Evolutionary conservation across 2,329 filamentous ascomycete genomes (phyloP).

Genomic region (Blastomyces gilchristii): DNA sequence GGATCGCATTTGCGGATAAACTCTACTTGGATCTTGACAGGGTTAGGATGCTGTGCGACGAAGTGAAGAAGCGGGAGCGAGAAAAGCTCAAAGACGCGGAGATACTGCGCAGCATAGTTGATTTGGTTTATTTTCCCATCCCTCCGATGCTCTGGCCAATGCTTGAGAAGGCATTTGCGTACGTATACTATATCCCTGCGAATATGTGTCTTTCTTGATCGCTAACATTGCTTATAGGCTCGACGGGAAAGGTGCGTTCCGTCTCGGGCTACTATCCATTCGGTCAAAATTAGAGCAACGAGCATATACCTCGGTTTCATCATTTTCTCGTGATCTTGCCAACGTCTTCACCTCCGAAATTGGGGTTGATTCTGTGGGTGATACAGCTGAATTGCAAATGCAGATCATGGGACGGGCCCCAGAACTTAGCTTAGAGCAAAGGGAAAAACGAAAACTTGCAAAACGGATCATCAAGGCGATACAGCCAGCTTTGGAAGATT

Average conservation of each 20-base stretch:
- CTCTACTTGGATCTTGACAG: slow-evolving; percentile 58
- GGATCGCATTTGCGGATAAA: slow-evolving; percentile 77
- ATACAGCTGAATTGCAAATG: slow-evolving; percentile 40
- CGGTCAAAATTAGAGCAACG: slow-evolving; percentile 46
- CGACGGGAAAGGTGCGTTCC: slow-evolving; percentile 45
- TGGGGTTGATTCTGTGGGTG: slow-evolving; percentile 39
- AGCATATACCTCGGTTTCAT: slow-evolving; percentile 49
- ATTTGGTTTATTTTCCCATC: slow-evolving; percentile 86
- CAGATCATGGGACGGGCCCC: slow-evolving; percentile 40
- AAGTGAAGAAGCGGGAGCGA: slow-evolving; percentile 64
- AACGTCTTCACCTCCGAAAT: slow-evolving; percentile 47
- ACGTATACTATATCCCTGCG: slow-evolving; percentile 37
- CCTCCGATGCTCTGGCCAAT: slow-evolving; percentile 65
- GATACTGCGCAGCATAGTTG: slow-evolving; percentile 67
- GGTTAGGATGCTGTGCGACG: slow-evolving; percentile 58
- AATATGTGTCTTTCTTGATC: not conserved
- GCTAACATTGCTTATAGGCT: slow-evolving; percentile 28
- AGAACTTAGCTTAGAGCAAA: slow-evolving; percentile 52
- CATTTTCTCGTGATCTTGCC: slow-evolving; percentile 51
- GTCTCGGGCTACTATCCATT: slow-evolving; percentile 43
- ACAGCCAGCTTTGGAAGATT: slow-evolving; percentile 65
- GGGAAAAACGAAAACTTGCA: slow-evolving; percentile 72
- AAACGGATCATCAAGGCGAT: slow-evolving; percentile 81
- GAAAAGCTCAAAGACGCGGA: slow-evolving; percentile 67
- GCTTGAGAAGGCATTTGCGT: slow-evolving; percentile 70